Base-by-base conservation (phyloP, 345 rosid species). In the Microthlaspi erraticum region DNA sequence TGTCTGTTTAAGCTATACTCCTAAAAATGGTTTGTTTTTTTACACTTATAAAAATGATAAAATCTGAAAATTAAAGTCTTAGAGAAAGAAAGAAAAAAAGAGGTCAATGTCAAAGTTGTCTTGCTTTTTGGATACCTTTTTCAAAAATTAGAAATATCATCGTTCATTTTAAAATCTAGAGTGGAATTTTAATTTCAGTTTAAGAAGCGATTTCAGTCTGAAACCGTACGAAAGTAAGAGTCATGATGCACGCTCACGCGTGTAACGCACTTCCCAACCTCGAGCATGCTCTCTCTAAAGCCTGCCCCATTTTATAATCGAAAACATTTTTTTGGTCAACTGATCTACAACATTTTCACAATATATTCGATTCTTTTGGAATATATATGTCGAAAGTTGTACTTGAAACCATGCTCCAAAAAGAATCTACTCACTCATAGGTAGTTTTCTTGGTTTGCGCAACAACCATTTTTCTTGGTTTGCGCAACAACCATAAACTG, bases 161-260 rank as follows among this genome's bases (percentile, higher is more conserved):
- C 2, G 43, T n/a, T n/a, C n/a, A 34, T 56, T 38, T 2, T 12
- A 10, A 11, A 59, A 3, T 38, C 39, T 12, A 12, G 17, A 3
- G 26, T 16, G 3, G 26, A 61, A 26, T 23, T 60, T 26, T 8
- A 14, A 2, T n/a, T 42, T 60, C 1, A 58, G 11, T 18, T 34
- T 7, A 38, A 41, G 34, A 41, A 41, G 9, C 10, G 10, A 57
- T 37, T 37, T 16, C 20, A 54, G 43, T 13, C 48, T 44, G 53
- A 2, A 14, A 65, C 36, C 60, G 64, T 29, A 41, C 10, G 64
- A 58, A 65, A 65, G 11, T 56, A 31, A 41, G 43, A 43, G 29
- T 11, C 0, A 18, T 64, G 59, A 72, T 38, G 78, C 76, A 78
- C 70, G 82, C 74, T 69, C 73, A 68, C 51, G 68, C 73, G 68